Evolutionary conservation across 2,329 filamentous ascomycete species (phyloP).

Genomic region (Monosporascus sp.): DNA sequence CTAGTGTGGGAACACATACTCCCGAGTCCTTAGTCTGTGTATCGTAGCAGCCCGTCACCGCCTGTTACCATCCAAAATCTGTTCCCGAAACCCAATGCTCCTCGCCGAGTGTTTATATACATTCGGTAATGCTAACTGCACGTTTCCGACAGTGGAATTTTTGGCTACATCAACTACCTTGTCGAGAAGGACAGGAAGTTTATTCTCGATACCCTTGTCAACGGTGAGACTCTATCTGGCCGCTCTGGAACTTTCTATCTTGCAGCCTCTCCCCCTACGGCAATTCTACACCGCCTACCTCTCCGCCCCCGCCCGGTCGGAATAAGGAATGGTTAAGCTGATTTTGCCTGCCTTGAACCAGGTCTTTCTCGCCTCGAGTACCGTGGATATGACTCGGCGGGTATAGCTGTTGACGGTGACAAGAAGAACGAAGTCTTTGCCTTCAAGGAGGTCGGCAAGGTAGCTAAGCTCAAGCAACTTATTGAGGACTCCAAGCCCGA

Average conservation of each 20-base stretch:
- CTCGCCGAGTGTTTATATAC: slow-evolving; percentile 1
- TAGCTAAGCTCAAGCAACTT: slow-evolving; percentile 90
- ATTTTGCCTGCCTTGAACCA: slow-evolving; percentile 34
- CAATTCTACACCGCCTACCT: neutral
- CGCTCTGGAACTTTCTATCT: slow-evolving; percentile 2
- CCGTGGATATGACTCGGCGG: slow-evolving; percentile 96
- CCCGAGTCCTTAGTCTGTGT: neutral
- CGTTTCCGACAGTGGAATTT: slow-evolving; percentile 66
- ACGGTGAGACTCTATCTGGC: slow-evolving; percentile 58
- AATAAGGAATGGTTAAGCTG: slow-evolving; percentile 13
- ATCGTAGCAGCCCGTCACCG: neutral
- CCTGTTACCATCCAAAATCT: neutral
- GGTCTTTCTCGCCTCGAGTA: slow-evolving; percentile 95
- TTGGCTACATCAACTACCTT: slow-evolving; percentile 98
- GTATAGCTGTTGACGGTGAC: slow-evolving; percentile 92
- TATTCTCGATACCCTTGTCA: slow-evolving; percentile 92
- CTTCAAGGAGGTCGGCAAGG: slow-evolving; percentile 99
- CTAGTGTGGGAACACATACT: neutral
- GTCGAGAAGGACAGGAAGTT: slow-evolving; percentile 98
- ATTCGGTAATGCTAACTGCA: slow-evolving; percentile 18
- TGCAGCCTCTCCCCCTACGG: neutral
- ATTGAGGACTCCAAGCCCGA: slow-evolving; percentile 81
- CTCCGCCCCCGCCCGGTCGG: neutral
- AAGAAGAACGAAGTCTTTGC: slow-evolving; percentile 98
- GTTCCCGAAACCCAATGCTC: neutral